phyloP scores from a whole-genome alignment of 441 rosid genomes.

The Syzygium malaccense region DNA sequence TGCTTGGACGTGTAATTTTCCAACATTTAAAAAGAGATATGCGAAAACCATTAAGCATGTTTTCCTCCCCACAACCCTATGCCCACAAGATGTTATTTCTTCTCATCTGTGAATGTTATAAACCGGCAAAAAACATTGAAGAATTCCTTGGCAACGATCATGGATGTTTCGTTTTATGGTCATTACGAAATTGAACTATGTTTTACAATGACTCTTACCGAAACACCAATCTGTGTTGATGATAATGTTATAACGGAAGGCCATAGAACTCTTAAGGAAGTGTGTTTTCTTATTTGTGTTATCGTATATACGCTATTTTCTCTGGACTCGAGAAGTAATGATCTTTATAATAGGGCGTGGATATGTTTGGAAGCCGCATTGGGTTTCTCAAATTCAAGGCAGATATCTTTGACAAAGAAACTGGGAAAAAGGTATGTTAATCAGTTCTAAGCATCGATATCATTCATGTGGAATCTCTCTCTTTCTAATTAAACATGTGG shows the following conservation, averaged over 20 bases:
- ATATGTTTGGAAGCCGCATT: conserved; percentile 73
- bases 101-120: background rate
- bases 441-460: background rate
- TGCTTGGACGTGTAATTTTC: background rate
- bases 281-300: background rate
- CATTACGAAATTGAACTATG: background rate
- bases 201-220: background rate
- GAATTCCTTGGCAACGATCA: background rate
- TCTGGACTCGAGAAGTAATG: background rate
- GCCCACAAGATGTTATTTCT: background rate
- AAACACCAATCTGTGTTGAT: background rate
- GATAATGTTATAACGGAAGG: background rate
- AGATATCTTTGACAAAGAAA: conserved; percentile 48
- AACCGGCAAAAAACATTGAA: background rate
- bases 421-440: conserved; percentile 59
- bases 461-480: background rate
- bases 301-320: background rate
- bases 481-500: background rate
- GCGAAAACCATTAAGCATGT: background rate
- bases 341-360: conserved; percentile 56
- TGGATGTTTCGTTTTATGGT: background rate
- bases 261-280: background rate
- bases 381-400: conserved; percentile 93
- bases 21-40: background rate
- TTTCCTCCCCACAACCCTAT: background rate